phyloP scores from a whole-genome alignment of 2,329 filamentous ascomycete species.

The Setomelanomma holmii region DNA sequence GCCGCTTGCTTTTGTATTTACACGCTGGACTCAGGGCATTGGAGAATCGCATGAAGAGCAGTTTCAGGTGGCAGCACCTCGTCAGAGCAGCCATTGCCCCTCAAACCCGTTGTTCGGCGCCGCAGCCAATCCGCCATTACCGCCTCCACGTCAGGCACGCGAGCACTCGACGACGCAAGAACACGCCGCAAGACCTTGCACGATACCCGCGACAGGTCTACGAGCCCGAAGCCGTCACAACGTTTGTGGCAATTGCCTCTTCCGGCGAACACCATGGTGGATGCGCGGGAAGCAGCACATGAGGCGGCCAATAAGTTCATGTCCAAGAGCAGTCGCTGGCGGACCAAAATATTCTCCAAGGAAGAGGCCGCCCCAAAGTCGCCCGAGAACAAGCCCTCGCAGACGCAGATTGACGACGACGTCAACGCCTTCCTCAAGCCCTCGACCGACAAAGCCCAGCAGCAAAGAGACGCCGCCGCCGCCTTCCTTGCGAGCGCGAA shows the following conservation, averaged over 20 bases:
- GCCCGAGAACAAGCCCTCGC: constrained; percentile 30
- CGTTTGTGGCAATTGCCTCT: neutral
- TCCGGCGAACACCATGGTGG: constrained; percentile 37
- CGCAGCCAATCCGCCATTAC: neutral
- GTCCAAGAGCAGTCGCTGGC: constrained; percentile 55
- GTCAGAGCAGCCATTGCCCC: neutral
- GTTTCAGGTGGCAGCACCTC: neutral
- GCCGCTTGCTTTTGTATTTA: neutral
- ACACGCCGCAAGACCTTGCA: neutral
- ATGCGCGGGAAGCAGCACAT: constrained; percentile 34
- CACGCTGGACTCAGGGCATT: neutral
- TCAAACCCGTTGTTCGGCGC: neutral
- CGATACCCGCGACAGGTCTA: no score
- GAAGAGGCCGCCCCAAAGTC: constrained; percentile 44
- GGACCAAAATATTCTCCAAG: constrained; percentile 57
- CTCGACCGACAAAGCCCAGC: constrained; percentile 54
- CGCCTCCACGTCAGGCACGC: neutral
- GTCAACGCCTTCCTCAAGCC: constrained; percentile 66
- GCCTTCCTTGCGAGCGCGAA: constrained; percentile 33
- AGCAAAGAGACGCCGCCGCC: constrained; percentile 35
- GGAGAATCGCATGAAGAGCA: neutral
- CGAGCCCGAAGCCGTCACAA: neutral
- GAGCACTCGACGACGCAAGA: neutral
- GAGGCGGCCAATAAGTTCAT: constrained; percentile 45
- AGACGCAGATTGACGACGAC: constrained; percentile 51